Evolutionary conservation across 495 filamentous ascomycete genomes (phyloP), one percentile per base, ranked within the genome.

Genomic region (Daldinia vernicosa): DNA sequence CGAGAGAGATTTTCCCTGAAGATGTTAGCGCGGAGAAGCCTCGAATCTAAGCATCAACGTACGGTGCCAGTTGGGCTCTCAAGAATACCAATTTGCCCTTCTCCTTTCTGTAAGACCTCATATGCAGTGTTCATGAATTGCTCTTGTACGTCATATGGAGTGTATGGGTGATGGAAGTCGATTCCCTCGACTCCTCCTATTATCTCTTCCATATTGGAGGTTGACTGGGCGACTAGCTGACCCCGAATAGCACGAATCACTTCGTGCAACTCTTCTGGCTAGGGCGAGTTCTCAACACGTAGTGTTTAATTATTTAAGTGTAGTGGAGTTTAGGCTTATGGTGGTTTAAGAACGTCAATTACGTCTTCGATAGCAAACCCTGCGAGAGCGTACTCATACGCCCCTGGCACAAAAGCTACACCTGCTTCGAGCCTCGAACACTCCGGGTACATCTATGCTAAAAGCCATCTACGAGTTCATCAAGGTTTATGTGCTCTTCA

Each of bases 1-100:
- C 75, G 95, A 98, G 17, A 99, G 78, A 2, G 96, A 98, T 88
- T 99, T 99, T n/a, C 95, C 94, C 90, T 95, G 63, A 9, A 30
- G 27, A 55, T 14, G 64, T 75, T 47, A 74, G 73, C 17, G 37
- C 15, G 14, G 15, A 55, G 53, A 24, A 43, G 24, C 22, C 1
- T 8, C 26, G 11, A 35, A 51, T 15, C 7, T 32, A 9, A 47
- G 3, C n/a, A 52, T 61, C 35, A 33, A 63, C 82, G 54, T 81
- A 89, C 88, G 12, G 87, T 89, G 26, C 87, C 95, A 64, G 95
- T 98, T 50, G 95, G 95, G 61, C 92, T 96, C 78, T 99, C 95
- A 53, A 99, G 90, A 61, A 99, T 93, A 17, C 93, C 95, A 33
- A 98, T 85, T 58, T 84, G 92, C 4, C 92, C 91, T 43, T 81